phyloP scores from a whole-genome alignment of 148 eudicot species.

The Beta vulgaris region DNA sequence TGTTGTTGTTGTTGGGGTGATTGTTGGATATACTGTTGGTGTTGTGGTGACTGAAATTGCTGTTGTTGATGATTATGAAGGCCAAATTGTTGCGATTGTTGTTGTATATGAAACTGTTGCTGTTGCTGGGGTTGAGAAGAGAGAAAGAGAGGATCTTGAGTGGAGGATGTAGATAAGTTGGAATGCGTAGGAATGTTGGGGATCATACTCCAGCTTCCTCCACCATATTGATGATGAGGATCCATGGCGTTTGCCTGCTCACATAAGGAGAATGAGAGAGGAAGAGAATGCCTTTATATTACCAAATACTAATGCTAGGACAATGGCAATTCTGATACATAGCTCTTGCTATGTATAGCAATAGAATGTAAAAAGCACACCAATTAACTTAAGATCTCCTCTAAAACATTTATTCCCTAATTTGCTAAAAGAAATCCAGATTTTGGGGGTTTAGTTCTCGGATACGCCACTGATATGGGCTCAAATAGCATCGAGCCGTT shows the following conservation, averaged over 20 bases:
- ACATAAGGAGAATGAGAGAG: neutral
- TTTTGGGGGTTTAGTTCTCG: no score
- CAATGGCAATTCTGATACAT: no score
- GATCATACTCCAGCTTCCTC: conserved; percentile 86
- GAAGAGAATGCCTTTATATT: neutral
- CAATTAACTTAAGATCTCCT: no score
- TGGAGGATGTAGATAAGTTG: conserved; percentile 50
- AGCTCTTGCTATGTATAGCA: no score
- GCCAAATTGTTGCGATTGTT: conserved; percentile 42
- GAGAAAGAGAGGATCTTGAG: conserved; percentile 63
- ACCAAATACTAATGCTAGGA: no score
- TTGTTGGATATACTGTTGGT: conserved; percentile 31
- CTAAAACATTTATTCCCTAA: no score
- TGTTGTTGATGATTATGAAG: conserved; percentile 38
- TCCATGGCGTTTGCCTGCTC: conserved; percentile 34
- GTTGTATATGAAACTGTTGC: conserved; percentile 38
- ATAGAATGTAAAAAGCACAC: no score
- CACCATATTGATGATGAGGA: conserved; percentile 50
- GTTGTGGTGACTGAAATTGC: conserved; percentile 30
- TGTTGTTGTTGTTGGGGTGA: conserved; percentile 35
- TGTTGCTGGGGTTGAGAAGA: conserved; percentile 40
- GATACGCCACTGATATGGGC: no score
- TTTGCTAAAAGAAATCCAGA: no score
- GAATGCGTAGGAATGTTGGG: conserved; percentile 55
- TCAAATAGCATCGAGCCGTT: no score